A percentile compares a stretch with the other conserved stretches of the same genome.
These are phyloP conservation scores for Plasmopara muralis DNA, from an alignment of 352 stramenopile genomes.

Conservation along the genomic window DNA sequence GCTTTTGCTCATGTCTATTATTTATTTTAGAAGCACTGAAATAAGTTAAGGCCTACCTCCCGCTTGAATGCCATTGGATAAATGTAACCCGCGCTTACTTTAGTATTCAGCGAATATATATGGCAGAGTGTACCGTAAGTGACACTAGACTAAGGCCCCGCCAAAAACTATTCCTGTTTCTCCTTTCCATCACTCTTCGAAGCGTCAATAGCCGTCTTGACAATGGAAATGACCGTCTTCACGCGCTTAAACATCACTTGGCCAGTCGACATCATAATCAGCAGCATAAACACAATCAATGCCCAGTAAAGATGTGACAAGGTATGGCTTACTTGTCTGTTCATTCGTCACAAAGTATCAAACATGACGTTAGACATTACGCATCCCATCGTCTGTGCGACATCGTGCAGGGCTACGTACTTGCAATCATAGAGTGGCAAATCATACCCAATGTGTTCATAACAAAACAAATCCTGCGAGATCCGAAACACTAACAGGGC, in stretches of 20 bases:
- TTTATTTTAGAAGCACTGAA: no score
- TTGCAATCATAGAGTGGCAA: constrained; percentile 88
- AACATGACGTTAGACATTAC: not conserved
- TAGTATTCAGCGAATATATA: no score
- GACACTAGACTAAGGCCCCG: no score
- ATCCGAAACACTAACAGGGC: constrained; percentile 87
- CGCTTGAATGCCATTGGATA: no score
- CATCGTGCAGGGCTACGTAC: constrained; percentile 70
- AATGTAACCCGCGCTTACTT: no score
- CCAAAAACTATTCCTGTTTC: constrained; percentile 51
- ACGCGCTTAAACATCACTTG: constrained; percentile 83
- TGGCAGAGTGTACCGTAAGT: no score
- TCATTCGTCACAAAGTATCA: constrained; percentile 3
- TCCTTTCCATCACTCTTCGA: constrained; percentile 39
- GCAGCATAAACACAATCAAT: constrained; percentile 82
- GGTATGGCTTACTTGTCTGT: constrained; percentile 78
- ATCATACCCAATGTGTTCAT: constrained; percentile 79
- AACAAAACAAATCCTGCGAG: constrained; percentile 75
- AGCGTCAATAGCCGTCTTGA: constrained; percentile 56
- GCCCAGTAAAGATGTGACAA: constrained; percentile 84
- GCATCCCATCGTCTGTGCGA: not conserved
- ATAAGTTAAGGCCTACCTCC: no score
- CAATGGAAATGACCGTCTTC: constrained; percentile 64
- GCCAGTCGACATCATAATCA: constrained; percentile 75
- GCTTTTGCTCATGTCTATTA: no score